These are phyloP conservation scores for Craterostigma plantagineum DNA, from an alignment of 257 asterid genomes.

Conservation along the genomic window DNA sequence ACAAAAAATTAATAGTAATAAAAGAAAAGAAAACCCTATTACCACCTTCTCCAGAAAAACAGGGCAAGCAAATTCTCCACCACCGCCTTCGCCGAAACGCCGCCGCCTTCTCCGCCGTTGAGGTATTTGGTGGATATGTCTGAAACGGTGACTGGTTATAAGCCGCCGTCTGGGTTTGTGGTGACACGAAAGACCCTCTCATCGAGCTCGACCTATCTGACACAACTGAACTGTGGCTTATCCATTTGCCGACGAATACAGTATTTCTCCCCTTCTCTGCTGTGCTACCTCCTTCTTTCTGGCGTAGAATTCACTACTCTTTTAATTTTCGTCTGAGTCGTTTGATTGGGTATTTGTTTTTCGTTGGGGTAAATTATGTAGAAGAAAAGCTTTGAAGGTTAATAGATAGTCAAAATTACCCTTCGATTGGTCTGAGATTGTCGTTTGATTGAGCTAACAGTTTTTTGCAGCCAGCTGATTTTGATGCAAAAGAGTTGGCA, in stretches of 20 bases:
- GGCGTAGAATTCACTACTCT: too few species aligned
- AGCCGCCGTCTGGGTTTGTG: conserved; percentile 31
- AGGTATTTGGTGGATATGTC: too few species aligned
- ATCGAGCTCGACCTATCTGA: conserved; percentile 23
- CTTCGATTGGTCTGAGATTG: neutral
- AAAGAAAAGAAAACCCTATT: too few species aligned
- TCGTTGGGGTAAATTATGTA: neutral
- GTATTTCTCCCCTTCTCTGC: conserved; percentile 9
- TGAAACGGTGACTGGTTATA: conserved; percentile 11
- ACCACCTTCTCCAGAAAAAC: neutral
- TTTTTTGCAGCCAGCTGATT: conserved; percentile 31
- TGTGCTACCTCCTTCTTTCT: too few species aligned
- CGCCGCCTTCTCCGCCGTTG: too few species aligned
- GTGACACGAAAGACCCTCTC: conserved; percentile 35
- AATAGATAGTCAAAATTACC: too few species aligned
- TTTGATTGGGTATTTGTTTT: too few species aligned
- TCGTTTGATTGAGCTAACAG: conserved; percentile 4
- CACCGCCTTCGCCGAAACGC: too few species aligned
- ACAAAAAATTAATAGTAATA: too few species aligned
- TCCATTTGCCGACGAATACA: conserved; percentile 51
- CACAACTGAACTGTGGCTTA: conserved; percentile 61
- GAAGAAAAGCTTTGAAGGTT: neutral
- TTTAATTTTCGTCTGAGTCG: too few species aligned
- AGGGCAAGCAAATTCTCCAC: neutral
- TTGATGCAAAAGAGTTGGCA: conserved; percentile 28